Conservation (phyloP, 2,329 filamentous ascomycete genomes). For the Aspergillus intermedius region DNA sequence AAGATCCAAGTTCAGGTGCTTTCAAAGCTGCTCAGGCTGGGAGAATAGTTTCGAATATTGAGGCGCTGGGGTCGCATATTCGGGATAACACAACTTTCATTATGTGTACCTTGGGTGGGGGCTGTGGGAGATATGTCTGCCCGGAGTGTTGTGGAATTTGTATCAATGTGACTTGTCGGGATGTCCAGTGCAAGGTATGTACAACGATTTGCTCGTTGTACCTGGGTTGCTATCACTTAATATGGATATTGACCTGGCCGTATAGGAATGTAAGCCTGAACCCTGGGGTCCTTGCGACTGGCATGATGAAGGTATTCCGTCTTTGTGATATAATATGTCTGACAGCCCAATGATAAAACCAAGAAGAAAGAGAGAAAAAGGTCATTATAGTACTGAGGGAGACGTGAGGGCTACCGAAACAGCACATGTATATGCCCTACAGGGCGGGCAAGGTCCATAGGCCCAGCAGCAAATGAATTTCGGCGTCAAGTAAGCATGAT, state of each 20-base stretch:
- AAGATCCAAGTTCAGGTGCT: neutral
- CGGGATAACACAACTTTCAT: slow-evolving; percentile 27
- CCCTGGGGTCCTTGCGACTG: slow-evolving; percentile 29
- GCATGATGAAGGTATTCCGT: slow-evolving; percentile 15
- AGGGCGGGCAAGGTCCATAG: too few relatives aligned
- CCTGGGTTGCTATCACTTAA: neutral
- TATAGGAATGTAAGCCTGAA: slow-evolving; percentile 27
- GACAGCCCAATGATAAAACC: too few relatives aligned
- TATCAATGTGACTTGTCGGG: slow-evolving; percentile 24
- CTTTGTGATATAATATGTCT: neutral
- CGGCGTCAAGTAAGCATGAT: too few relatives aligned
- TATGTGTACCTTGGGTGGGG: slow-evolving; percentile 23
- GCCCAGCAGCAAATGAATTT: too few relatives aligned
- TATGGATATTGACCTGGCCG: neutral
- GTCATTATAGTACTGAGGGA: too few relatives aligned
- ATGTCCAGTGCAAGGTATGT: slow-evolving; percentile 28
- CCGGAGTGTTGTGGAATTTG: slow-evolving; percentile 31
- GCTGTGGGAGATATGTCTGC: slow-evolving; percentile 28
- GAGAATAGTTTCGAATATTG: slow-evolving; percentile 15
- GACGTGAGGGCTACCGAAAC: too few relatives aligned
- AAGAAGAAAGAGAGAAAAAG: too few relatives aligned
- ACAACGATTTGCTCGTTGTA: neutral
- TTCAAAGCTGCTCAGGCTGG: neutral
- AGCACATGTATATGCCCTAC: too few relatives aligned
- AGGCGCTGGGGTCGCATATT: slow-evolving; percentile 16